phyloP scores from a whole-genome alignment of 768 basidiomycete genomes.

The Lactarius hatsudake region DNA sequence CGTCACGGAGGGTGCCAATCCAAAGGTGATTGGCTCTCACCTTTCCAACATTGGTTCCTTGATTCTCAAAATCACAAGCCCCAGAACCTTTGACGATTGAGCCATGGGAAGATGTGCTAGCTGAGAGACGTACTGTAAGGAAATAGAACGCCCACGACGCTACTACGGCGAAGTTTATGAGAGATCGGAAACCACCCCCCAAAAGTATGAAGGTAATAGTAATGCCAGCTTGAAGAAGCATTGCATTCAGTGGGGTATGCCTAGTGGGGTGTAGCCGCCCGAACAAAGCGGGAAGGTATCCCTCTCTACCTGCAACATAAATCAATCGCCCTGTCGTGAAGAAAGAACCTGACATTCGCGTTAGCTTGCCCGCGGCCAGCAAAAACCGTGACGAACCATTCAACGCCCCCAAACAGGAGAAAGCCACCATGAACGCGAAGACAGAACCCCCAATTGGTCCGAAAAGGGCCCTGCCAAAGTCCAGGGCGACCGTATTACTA shows the following conservation, averaged over 20 bases:
- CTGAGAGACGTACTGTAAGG: constrained; percentile 56
- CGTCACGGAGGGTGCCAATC: neutral
- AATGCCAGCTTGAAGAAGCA: constrained; percentile 71
- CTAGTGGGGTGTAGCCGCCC: constrained; percentile 70
- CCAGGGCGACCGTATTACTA: constrained; percentile 86
- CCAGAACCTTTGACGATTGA: constrained; percentile 60
- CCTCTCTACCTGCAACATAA: constrained; percentile 84
- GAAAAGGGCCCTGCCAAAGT: constrained; percentile 86
- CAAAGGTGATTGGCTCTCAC: constrained; percentile 36
- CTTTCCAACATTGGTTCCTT: constrained; percentile 89
- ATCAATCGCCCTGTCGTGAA: constrained; percentile 83
- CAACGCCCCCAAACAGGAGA: constrained; percentile 93
- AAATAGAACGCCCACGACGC: constrained; percentile 88
- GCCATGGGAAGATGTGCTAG: neutral
- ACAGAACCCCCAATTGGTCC: constrained; percentile 83
- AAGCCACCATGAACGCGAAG: constrained; percentile 88
- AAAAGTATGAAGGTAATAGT: constrained; percentile 77
- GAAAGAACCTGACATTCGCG: constrained; percentile 49
- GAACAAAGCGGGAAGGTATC: constrained; percentile 83
- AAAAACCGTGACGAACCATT: constrained; percentile 55
- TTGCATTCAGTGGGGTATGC: constrained; percentile 86
- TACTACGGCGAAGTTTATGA: constrained; percentile 88
- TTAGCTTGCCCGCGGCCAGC: constrained; percentile 13
- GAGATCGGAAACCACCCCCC: constrained; percentile 84
- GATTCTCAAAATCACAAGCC: constrained; percentile 80